phyloP scores from a whole-genome alignment of 257 asterid genomes.

The Verbena officinalis region DNA sequence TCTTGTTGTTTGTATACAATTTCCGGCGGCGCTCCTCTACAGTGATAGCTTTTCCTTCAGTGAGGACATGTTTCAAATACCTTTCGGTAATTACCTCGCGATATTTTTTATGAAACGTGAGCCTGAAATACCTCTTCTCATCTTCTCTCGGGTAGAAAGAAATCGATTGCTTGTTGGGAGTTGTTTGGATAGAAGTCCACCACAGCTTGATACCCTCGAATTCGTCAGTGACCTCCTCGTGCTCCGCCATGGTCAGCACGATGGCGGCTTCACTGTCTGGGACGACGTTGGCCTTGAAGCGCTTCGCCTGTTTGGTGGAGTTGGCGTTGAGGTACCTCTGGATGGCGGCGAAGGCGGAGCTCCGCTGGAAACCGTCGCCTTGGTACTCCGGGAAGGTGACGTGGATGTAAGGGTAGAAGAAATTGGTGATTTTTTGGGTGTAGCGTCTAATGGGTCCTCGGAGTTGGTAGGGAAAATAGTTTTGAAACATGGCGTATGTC shows the following conservation, averaged over 20 bases:
- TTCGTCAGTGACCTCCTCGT: conserved; percentile 59
- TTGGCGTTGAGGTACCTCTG: conserved; percentile 52
- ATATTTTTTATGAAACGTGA: conserved; percentile 45
- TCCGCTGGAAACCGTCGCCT: conserved; percentile 43
- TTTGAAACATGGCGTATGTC: too few relatives aligned
- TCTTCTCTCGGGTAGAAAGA: conserved; percentile 45
- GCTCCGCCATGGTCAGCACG: conserved; percentile 58
- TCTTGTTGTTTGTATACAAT: conserved; percentile 50
- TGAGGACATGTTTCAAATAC: conserved; percentile 50
- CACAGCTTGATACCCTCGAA: conserved; percentile 45
- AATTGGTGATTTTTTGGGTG: conserved; percentile 19
- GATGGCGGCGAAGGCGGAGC: conserved; percentile 47
- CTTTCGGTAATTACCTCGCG: conserved; percentile 29
- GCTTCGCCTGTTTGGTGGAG: conserved; percentile 55
- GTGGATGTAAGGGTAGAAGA: conserved; percentile 43
- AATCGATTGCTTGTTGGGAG: conserved; percentile 33
- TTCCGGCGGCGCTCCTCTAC: conserved; percentile 48
- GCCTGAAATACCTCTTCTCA: conserved; percentile 43
- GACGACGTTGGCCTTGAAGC: conserved; percentile 42
- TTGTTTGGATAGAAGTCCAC: conserved; percentile 48
- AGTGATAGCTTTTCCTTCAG: conserved; percentile 51
- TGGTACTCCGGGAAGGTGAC: conserved; percentile 44
- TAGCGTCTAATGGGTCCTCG: conserved; percentile 30
- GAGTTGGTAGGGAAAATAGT: conserved; percentile 36
- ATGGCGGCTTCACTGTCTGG: conserved; percentile 45